Evolutionary conservation across 805 yeast genomes (phyloP).

Genomic region (Cyberlindnera sargentensis): DNA sequence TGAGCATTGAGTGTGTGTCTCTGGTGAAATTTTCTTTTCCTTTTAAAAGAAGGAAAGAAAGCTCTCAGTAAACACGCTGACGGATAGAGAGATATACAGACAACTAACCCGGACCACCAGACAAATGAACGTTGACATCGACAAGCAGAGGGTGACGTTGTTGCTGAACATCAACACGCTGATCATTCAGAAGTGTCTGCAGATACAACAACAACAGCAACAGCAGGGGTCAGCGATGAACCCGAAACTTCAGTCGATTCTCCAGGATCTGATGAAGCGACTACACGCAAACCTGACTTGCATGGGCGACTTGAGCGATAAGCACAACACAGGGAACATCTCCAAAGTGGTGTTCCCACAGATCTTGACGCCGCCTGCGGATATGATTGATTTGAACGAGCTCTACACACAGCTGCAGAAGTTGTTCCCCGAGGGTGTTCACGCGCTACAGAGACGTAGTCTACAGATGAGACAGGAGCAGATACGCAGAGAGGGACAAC

Average conservation of each 20-base stretch:
- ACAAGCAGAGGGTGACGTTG: slow-evolving; percentile 19
- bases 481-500: slow-evolving; percentile 7
- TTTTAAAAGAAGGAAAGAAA: not conserved
- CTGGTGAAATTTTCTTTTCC: too few relatives aligned
- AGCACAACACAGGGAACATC: slow-evolving; percentile 12
- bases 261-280: slow-evolving; percentile 21
- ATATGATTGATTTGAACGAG: slow-evolving; percentile 20
- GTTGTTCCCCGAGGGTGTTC: slow-evolving; percentile 24
- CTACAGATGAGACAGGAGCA: slow-evolving; percentile 10
- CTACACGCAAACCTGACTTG: slow-evolving; percentile 24
- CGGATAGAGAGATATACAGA: not conserved
- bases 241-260: slow-evolving; percentile 15
- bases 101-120: not conserved
- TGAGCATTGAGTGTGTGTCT: not conserved
- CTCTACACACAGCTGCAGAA: slow-evolving; percentile 18
- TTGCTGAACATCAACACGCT: slow-evolving; percentile 21
- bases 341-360: slow-evolving; percentile 17
- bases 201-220: slow-evolving; percentile 20
- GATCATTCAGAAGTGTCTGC: slow-evolving; percentile 20
- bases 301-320: slow-evolving; percentile 24
- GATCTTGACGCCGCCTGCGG: slow-evolving; percentile 22
- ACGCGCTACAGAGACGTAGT: slow-evolving; percentile 13
- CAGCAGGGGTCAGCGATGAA: slow-evolving; percentile 10
- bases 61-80: not conserved
- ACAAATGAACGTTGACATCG: slow-evolving; percentile 17